Base-by-base conservation (phyloP, 352 stramenopile genomes). In the Pythium aristosporum region DNA sequence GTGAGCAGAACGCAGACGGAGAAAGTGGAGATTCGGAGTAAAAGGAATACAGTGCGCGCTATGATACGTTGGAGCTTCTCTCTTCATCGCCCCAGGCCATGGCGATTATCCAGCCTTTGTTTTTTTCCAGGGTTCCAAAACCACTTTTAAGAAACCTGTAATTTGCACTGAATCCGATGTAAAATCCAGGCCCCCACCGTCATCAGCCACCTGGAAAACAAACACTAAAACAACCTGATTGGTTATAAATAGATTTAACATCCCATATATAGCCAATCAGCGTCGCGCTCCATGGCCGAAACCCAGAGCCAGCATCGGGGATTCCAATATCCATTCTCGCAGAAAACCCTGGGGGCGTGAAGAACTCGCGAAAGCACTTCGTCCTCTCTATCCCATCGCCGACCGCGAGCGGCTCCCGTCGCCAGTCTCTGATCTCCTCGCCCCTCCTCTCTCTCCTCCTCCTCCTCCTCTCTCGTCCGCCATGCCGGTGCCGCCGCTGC, bases 401-500 rank as follows among this genome's bases (percentile, higher is more conserved):
- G 37, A 6, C 4, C 37, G 37, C 37, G 25, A 5, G 25, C 25
- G 25, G 25, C 25, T 28, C 39, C 25, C 54, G 25, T 55, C 46
- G 8, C 11, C 34, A 39, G 34, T 39, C 34, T 39, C 34, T 39
- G 11, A 39, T 39, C 18, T 5, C 20, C 44, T 32, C 16, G 11
- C 37, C 37, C 2, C 37, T 43, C 37, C 37, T 43, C 37, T 25
- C 56, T 5, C 25, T 30, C 25, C 25, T 30, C 25, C 10, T 21
- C 20, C 51, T 37, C 28, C 21, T 41, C 12, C 30, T 3, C 18
- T 30, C 47, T 61, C 39, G 16, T 4, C 72, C 56, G 41, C 66
- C 51, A 79, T 91, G 67, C 79, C 87, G 62, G 69, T 77, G 50
- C 88, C 79, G 61, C 56, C 50, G 63, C 74, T 49, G 82, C 76